Evolutionary conservation across 805 yeast species (phyloP), one percentile per base, ranked within the genome.

Genomic region (Ascoidea asiatica): DNA sequence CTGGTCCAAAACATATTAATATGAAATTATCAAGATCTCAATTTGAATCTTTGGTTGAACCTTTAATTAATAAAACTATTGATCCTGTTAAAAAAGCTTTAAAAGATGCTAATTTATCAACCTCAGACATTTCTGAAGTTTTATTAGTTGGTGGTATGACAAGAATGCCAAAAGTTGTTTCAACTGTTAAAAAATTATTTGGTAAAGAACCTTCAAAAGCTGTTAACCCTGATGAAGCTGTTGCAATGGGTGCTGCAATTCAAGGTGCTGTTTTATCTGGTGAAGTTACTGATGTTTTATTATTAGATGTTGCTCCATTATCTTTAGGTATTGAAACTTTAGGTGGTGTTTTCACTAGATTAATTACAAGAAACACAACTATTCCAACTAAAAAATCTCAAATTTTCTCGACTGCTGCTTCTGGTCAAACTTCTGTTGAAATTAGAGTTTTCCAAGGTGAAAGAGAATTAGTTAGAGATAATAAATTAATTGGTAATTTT

Each of bases 391-490:
- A 87, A 79, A 88, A 88, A 73, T 84, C 95, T 42, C 96, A 88
- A 73, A 79, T 88, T 59, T 88, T 89, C 82, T 86, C 95, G 45
- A 87, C 96, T 58, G 95, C 95, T 52, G 88, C 95, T 53, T 83
- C 90, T 57, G 95, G 95, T 64, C 96, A 87, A 75, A 87, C 95
- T 53, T 83, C 95, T 57, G 95, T 87, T 56, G 95, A 87, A 74
- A 88, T 88, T 71, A 82, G 96, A 73, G 97, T 88, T 49, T 89
- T 86, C 95, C 96, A 88, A 75, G 97, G 97, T 75, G 97, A 88
- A 77, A 85, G 97, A 77, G 96, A 88, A 73, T 80, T 89, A 62
- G 95, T 90, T 60, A 83, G 95, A 73, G 97, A 88, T 76, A 88
- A 88, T 85, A 88, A 89, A 74, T 77, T 89, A 65, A 85, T 88